Conservation (phyloP, 2,329 filamentous ascomycete genomes). For the Zymoseptoria ardabiliae region DNA sequence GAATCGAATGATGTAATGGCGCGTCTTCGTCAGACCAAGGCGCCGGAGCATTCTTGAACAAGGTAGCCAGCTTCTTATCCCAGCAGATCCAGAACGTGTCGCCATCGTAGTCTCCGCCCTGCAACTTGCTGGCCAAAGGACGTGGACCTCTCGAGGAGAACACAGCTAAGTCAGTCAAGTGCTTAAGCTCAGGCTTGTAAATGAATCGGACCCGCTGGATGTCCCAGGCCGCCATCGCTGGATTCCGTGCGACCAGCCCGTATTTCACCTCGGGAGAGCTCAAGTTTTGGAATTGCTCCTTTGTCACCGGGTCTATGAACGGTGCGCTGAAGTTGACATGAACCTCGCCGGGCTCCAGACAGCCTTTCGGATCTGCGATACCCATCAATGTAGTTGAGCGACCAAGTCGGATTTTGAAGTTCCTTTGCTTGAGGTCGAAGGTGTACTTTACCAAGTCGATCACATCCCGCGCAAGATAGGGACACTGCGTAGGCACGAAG, state of each 20-base stretch:
- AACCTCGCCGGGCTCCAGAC: slow-evolving; percentile 58
- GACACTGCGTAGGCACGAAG: slow-evolving; percentile 13
- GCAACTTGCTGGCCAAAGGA: slow-evolving; percentile 62
- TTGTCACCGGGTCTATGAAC: slow-evolving; percentile 48
- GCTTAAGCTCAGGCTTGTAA: slow-evolving; percentile 52
- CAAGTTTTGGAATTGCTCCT: neutral
- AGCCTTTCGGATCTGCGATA: slow-evolving; percentile 57
- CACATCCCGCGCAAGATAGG: slow-evolving; percentile 16
- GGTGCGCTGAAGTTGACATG: slow-evolving; percentile 58
- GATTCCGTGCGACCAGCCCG: slow-evolving; percentile 61
- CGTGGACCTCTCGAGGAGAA: slow-evolving; percentile 59
- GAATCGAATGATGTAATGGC: neutral
- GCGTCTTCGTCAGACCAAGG: slow-evolving; percentile 36
- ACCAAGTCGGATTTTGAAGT: slow-evolving; percentile 44
- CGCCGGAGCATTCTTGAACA: slow-evolving; percentile 57
- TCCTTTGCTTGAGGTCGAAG: slow-evolving; percentile 16
- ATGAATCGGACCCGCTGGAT: slow-evolving; percentile 55
- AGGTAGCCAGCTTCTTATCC: slow-evolving; percentile 57
- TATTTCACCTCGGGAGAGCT: slow-evolving; percentile 36
- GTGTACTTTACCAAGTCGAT: slow-evolving; percentile 1
- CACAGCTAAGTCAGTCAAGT: slow-evolving; percentile 70
- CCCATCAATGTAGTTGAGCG: slow-evolving; percentile 59
- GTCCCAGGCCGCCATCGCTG: slow-evolving; percentile 63
- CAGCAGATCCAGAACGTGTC: slow-evolving; percentile 70
- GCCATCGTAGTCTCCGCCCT: slow-evolving; percentile 76